Evolutionary conservation across 2,329 filamentous ascomycete genomes (phyloP), one percentile per base, ranked within the genome.

Genomic region (Stachybotrys echinatus): DNA sequence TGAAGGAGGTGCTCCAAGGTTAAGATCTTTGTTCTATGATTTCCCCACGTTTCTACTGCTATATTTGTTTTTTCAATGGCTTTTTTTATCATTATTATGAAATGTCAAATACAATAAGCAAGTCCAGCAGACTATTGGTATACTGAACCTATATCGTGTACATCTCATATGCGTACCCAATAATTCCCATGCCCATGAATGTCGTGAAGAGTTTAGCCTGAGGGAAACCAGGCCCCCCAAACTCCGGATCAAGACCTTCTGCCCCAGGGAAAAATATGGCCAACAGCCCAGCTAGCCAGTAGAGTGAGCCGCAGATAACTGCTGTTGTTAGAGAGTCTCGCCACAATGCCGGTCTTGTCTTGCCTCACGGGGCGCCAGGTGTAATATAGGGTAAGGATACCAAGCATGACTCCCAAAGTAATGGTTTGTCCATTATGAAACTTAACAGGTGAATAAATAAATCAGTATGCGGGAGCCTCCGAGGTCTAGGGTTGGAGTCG

Each of bases 341-440:
- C 42, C 59, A 51, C 40, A 8, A n/a, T 18, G 52, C 53, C 6
- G 61, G 58, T 54, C 22, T 55, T 31, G 27, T 34, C 27, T 34
- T 34, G 27, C 17, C 12, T 10, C 14, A 54, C 49, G 21, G 40
- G 48, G 6, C 66, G 62, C 67, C 68, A 73, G 4, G 69, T 67
- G 55, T 69, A 70, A 59, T 65, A 73, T 31, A 74, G 56, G 5
- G 69, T 73, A 3, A 65, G 62, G 6, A 64, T 27, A 31, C 70
- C 69, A 3, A 74, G 68, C 27, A 65, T 48, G 3, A 71, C 50
- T 12, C 70, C 68, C n/a, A 74, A 59, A 18, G 56, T 63, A 48
- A 74, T 72, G 17, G 69, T 74, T 50, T 74, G 71, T 42, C 61
- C 71, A 48, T 67, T 69, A 59, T 74, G 71, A 54, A 73, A 74